Base-by-base conservation (phyloP, 2,329 filamentous ascomycete species). In the Penicillium sp. region DNA sequence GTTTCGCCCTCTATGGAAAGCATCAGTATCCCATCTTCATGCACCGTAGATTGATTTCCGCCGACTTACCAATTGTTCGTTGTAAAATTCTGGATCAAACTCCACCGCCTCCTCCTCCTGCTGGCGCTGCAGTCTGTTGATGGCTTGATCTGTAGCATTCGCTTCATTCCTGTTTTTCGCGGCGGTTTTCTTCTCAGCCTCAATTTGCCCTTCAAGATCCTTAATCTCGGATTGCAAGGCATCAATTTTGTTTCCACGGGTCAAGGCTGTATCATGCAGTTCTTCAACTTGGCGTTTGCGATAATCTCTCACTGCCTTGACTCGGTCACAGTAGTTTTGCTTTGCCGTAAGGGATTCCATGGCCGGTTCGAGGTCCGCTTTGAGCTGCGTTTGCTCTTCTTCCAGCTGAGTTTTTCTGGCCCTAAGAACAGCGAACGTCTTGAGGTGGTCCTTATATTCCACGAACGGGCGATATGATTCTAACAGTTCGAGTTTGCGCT, bases 81-180 rank as follows among this genome's bases (percentile, higher is more conserved):
- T 93, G 71, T 82, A 90, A 4, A 80, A 80, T 4, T 77, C 73
- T 8, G 80, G 68, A 61, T 93, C 82, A 60, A 93, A 89, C 5
- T 83, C 77, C 0, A 77, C 73, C 0, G 85, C 82, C 10, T 76
- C 75, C 35, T 83, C 78, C 47, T 82, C 78, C 54, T 82, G 68
- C 50, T 80, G 77, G 4, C 77, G 81, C 61, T 86, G 77, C n/a
- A 90, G 69, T 6, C 73, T 71, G 2, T 76, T 79, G 38, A 95
- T 82, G 22, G 70, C 77, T 35, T 76, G 74, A 38, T 77, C 75
- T n/a, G 77, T 69, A 18, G 70, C 66, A 11, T 66, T 66, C 0
- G 78, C 53, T 6, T 82, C 78, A 35, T 74, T 70, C 59, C 74
- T 80, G 50, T 80, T 79, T 6, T 69, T 66, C 3, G 70, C 64